phyloP scores from a whole-genome alignment of 2,329 filamentous ascomycete species.

The Paecilomyces formosus region DNA sequence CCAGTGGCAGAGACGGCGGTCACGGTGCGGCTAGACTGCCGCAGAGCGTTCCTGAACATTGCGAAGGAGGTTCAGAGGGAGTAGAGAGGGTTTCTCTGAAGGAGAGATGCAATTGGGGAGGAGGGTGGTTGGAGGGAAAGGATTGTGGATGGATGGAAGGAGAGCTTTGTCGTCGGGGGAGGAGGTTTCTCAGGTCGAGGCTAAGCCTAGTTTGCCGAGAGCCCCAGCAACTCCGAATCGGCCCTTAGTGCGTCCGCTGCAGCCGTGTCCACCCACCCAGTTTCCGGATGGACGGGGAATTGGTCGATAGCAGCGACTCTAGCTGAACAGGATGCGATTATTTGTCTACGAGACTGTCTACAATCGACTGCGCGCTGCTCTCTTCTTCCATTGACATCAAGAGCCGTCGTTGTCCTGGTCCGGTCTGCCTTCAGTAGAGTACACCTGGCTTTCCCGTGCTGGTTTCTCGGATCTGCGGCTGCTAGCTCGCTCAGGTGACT shows the following conservation, averaged over 20 bases:
- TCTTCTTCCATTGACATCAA: neutral
- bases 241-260: constrained; percentile 22
- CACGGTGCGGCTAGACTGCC: constrained; percentile 92
- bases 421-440: constrained; percentile 12
- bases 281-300: neutral
- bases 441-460: neutral
- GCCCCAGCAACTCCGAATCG: constrained; percentile 29
- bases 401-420: neutral
- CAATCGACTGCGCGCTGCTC: neutral
- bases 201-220: constrained; percentile 34
- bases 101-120: constrained; percentile 35
- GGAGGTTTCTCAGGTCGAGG: constrained; percentile 32
- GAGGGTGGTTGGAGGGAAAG: constrained; percentile 30
- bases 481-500: constrained; percentile 26
- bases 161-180: constrained; percentile 35
- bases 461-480: constrained; percentile 29
- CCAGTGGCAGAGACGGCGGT: constrained; percentile 86
- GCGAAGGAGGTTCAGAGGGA: constrained; percentile 40
- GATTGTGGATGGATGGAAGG: constrained; percentile 37
- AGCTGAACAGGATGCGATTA: neutral
- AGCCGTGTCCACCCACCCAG: neutral
- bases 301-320: neutral
- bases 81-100: constrained; percentile 36
- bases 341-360: neutral
- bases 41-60: constrained; percentile 98